Evolutionary conservation across 139 green algal species (phyloP).

Genomic region (Diplosphaera chodatii): DNA sequence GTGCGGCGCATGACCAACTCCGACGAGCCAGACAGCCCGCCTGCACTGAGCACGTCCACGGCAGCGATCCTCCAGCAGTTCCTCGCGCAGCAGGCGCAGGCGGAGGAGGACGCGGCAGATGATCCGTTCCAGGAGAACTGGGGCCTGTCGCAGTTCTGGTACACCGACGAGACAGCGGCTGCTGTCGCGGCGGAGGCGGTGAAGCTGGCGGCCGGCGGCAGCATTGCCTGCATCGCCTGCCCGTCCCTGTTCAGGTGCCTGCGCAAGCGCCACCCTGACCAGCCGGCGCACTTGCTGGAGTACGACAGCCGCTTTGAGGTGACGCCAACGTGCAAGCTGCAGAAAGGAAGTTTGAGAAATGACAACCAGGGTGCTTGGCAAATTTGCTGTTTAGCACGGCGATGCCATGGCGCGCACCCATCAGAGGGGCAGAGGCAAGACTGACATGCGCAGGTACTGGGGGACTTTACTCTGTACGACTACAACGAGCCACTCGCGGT

Average conservation of each 20-base stretch:
- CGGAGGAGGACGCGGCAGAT: conserved; percentile 2
- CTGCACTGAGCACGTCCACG: background rate
- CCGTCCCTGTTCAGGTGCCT: conserved; percentile 32
- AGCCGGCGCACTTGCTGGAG: conserved; percentile 34
- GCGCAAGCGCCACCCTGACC: background rate
- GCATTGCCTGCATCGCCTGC: conserved; percentile 38
- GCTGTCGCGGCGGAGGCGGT: conserved; percentile 25
- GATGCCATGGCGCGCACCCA: too few species aligned
- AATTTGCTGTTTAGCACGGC: background rate
- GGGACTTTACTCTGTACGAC: conserved; percentile 41
- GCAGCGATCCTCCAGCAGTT: conserved; percentile 1
- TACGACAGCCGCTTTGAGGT: conserved; percentile 42
- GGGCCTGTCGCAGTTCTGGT: conserved; percentile 52
- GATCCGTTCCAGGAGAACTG: conserved; percentile 42
- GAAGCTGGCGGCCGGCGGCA: conserved; percentile 1
- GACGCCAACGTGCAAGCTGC: background rate
- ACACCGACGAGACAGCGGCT: conserved; percentile 28
- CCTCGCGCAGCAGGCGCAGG: background rate
- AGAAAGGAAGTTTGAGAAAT: too few species aligned
- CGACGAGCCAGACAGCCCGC: background rate
- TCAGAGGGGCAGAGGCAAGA: too few species aligned
- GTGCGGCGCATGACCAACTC: background rate
- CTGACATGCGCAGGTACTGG: conserved; percentile 9
- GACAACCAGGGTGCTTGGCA: too few species aligned
- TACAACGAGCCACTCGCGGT: conserved; percentile 31